Base-by-base conservation (phyloP, 1,284 basidiomycete genomes). In the Pseudozyma hubeiensis region DNA sequence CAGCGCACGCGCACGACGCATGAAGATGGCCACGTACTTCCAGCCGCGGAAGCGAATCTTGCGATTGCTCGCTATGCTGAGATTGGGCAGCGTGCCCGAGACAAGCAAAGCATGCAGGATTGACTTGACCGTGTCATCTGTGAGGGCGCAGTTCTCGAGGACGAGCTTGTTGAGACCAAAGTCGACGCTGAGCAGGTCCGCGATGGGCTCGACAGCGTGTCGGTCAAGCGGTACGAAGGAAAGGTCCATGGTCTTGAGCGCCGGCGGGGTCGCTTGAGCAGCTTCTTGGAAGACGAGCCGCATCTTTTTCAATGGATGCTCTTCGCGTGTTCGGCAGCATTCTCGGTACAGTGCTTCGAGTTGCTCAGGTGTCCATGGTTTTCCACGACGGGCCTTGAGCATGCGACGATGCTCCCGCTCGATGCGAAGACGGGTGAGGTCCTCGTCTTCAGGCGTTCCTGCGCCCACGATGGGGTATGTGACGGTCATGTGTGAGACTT, bases 41-140 rank as follows among this genome's bases (percentile, higher is more conserved):
- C 94, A 97, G 0, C 92, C 93, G 11, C 88, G 86, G 1, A 88
- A 85, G 77, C 92, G 93, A 54, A 98, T 87, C 63, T 90, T 90
- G 79, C 90, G 88, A 84, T 98, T 98, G 19, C 92, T 92, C 3
- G 93, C 91, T 19, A 99, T 86, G 9, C 92, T 94, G 24, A 98
- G 87, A 77, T 91, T 92, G 1, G 91, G 91, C 33, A 98, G 87
- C 0, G 90, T 90, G 19, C 90, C 89, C 17, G 92, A 92, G 49
- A 97, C 92, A 54, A 97, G 89, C 1, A 99, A 88, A 0, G 94
- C 90, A 82, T 97, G 95, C 0, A 98, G 87, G 17, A 98, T 90
- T 0, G 93, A 92, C 86, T 97, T 97, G 58, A 98, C 84, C 46
- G 89, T 90, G 91, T 70, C 74, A 44, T 82, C 79, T 16, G 77